Evolutionary conservation across 2,329 filamentous ascomycete genomes (phyloP).

Genomic region (Aspergillus oerlinghausenensis): DNA sequence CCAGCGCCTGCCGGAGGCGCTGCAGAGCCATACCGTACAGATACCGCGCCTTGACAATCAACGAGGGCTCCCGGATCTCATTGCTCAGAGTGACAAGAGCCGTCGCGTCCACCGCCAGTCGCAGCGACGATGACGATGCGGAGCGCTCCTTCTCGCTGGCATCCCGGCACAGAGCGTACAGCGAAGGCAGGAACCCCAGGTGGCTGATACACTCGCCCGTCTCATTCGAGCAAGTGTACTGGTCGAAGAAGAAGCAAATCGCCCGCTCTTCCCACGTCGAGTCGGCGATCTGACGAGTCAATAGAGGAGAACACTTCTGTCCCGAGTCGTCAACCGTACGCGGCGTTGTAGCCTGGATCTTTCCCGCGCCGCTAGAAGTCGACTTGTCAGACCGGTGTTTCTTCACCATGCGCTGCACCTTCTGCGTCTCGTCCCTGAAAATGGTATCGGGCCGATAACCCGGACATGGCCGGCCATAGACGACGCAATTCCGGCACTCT

Average conservation of each 20-base stretch:
- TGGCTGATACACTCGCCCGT: conserved; percentile 25
- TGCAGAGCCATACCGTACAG: conserved; percentile 30
- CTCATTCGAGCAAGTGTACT: conserved; percentile 29
- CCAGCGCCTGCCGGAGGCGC: conserved; percentile 25
- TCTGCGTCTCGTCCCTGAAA: conserved; percentile 31
- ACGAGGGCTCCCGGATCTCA: conserved; percentile 20
- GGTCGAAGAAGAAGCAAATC: conserved; percentile 39
- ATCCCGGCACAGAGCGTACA: conserved; percentile 30
- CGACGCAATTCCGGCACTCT: conserved; percentile 31
- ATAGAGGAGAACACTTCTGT: not conserved
- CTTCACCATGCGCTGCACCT: conserved; percentile 25
- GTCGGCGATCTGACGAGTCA: conserved; percentile 19
- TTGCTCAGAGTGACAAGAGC: conserved; percentile 32
- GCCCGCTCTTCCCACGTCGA: conserved; percentile 34
- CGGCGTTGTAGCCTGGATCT: not conserved
- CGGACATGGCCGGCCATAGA: conserved; percentile 34
- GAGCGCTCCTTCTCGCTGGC: conserved; percentile 9
- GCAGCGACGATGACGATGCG: conserved; percentile 26
- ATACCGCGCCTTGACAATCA: conserved; percentile 26
- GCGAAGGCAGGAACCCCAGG: conserved; percentile 32
- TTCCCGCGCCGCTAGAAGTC: not conserved
- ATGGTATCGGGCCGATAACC: conserved; percentile 34
- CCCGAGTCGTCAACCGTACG: not conserved
- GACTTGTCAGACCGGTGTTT: conserved; percentile 8
- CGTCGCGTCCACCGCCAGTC: conserved; percentile 32